A percentile compares a stretch with the other conserved stretches of the same genome.
These are phyloP conservation scores for Eucalyptus marginata DNA, from an alignment of 345 rosid species.

Conservation along the genomic window DNA sequence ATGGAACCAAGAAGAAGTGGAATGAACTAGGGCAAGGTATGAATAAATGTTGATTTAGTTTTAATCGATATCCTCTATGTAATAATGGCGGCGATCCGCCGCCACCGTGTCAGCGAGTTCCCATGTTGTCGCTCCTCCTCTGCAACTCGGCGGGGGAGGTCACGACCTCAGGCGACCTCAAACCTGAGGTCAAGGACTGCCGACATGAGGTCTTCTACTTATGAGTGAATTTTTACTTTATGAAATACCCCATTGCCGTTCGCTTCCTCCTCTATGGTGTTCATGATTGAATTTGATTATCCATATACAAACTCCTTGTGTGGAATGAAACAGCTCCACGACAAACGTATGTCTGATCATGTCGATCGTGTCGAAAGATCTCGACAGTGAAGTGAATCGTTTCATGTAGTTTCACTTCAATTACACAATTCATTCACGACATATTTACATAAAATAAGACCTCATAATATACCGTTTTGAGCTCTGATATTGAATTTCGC, in stretches of 20 bases:
- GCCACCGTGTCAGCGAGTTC: not conserved
- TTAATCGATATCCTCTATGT: not conserved
- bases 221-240: not conserved
- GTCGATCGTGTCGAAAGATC: not conserved
- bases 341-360: accelerated
- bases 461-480: not conserved
- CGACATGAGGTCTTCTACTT: not conserved
- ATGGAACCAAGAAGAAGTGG: not conserved
- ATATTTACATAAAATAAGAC: not conserved
- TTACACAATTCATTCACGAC: accelerated
- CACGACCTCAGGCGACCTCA: not conserved
- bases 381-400: not conserved
- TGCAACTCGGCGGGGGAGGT: not conserved
- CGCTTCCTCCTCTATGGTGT: not conserved
- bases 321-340: not conserved
- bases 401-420: not conserved
- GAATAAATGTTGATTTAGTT: not conserved
- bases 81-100: not conserved
- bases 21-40: not conserved
- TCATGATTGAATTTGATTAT: not conserved
- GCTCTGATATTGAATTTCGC: not conserved
- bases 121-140: not conserved
- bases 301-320: not conserved
- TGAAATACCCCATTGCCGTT: not conserved
- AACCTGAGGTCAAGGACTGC: not conserved